A percentile compares a stretch with the other conserved stretches of the same genome.
phyloP scores from a whole-genome alignment of 768 basidiomycete genomes.

The Bullera alba region DNA sequence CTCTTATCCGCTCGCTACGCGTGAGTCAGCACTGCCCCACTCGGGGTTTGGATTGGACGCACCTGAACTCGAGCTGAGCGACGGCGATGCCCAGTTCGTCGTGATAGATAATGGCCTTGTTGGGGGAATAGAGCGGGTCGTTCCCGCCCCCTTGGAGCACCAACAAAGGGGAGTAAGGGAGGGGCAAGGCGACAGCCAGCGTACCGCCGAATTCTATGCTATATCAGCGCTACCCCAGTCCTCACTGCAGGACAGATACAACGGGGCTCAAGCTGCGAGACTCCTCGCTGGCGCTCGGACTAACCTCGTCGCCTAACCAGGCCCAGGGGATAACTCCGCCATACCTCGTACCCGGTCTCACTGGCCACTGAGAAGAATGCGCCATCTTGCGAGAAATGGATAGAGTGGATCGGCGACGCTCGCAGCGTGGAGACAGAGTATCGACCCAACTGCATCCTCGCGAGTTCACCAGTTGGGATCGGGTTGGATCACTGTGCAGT shows the following conservation, averaged over 20 bases:
- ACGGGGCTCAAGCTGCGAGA: neutral
- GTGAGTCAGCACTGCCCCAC: neutral
- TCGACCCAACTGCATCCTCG: conserved; percentile 41
- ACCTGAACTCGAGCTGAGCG: conserved; percentile 41
- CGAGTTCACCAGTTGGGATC: neutral
- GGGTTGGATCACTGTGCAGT: neutral
- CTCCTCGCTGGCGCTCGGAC: neutral
- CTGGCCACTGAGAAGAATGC: conserved; percentile 35
- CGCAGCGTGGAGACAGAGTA: conserved; percentile 40
- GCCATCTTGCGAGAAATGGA: conserved; percentile 35
- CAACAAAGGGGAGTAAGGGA: conserved; percentile 39
- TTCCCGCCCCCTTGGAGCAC: conserved; percentile 44
- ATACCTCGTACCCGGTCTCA: conserved; percentile 41
- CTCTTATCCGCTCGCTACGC: conserved; percentile 32
- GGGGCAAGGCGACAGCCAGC: conserved; percentile 23
- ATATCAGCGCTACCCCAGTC: neutral
- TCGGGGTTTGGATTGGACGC: conserved; percentile 1
- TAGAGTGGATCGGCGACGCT: conserved; percentile 30
- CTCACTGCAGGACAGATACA: neutral
- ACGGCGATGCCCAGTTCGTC: conserved; percentile 32
- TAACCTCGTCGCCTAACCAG: conserved; percentile 31
- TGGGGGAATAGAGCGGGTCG: conserved; percentile 44
- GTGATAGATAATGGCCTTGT: conserved; percentile 45
- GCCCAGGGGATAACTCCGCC: conserved; percentile 30
- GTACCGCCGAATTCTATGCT: conserved; percentile 36